phyloP scores from a whole-genome alignment of 495 filamentous ascomycete species.

The Rostrohypoxylon terebratum region DNA sequence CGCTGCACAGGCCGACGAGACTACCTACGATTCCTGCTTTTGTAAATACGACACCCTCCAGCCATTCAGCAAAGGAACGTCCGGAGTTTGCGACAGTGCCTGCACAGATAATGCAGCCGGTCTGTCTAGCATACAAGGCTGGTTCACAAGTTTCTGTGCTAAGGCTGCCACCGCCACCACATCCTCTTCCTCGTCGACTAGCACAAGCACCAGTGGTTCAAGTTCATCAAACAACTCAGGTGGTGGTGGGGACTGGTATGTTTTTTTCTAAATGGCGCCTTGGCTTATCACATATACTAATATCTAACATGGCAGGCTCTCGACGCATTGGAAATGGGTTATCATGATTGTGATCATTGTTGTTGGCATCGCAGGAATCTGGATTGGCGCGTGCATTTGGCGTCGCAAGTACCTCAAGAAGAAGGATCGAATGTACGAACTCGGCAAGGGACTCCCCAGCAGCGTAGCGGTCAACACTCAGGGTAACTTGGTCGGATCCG shows the following conservation, averaged over 20 bases:
- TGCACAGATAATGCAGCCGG: conserved; percentile 52
- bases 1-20: conserved; percentile 42
- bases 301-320: conserved; percentile 54
- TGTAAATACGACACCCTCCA: conserved; percentile 57
- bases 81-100: conserved; percentile 55
- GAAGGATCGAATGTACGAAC: conserved; percentile 63
- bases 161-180: conserved; percentile 45
- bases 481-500: conserved; percentile 49
- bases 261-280: neutral
- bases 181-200: conserved; percentile 35
- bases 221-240: conserved; percentile 21
- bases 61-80: conserved; percentile 56
- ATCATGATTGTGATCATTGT: conserved; percentile 66
- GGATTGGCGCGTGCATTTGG: conserved; percentile 66
- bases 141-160: conserved; percentile 62
- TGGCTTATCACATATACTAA: conserved; percentile 15
- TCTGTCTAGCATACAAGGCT: conserved; percentile 58
- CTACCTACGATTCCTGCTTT: conserved; percentile 59
- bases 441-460: conserved; percentile 54
- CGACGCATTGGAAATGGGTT: conserved; percentile 66
- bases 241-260: conserved; percentile 49
- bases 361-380: conserved; percentile 63
- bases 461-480: conserved; percentile 48
- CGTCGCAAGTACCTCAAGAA: conserved; percentile 63
- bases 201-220: conserved; percentile 36